phyloP scores from a whole-genome alignment of 148 eudicot genomes.

The Arbutus unedo region DNA sequence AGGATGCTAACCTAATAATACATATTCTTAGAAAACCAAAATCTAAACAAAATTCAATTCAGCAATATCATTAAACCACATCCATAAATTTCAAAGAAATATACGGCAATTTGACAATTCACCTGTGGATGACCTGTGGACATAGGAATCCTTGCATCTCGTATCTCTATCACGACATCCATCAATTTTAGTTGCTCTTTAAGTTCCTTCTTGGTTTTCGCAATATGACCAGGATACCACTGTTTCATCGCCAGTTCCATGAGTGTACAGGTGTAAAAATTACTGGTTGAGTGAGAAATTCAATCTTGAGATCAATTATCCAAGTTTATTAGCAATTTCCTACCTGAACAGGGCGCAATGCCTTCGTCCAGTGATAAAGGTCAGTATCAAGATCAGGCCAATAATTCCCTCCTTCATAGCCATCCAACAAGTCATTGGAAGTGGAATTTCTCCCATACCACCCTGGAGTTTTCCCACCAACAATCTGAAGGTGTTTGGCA shows the following conservation, averaged over 20 bases:
- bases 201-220: conserved; percentile 93
- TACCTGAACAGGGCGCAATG: conserved; percentile 91
- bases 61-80: background rate
- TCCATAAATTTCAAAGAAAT: background rate
- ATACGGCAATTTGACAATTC: background rate
- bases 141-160: conserved; percentile 97
- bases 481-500: conserved; percentile 45
- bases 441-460: conserved; percentile 30
- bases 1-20: background rate
- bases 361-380: conserved; percentile 80
- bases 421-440: conserved; percentile 25
- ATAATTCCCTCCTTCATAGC: conserved; percentile 44
- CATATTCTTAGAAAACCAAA: background rate
- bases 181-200: conserved; percentile 92
- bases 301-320: background rate
- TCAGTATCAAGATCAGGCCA: conserved; percentile 76
- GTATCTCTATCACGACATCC: conserved; percentile 99
- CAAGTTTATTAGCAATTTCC: conserved; percentile 18
- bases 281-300: background rate
- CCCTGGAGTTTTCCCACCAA: conserved; percentile 53
- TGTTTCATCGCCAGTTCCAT: conserved; percentile 24
- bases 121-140: conserved; percentile 97
- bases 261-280: conserved; percentile 8
- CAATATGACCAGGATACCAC: conserved; percentile 99
- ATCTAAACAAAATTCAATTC: background rate